phyloP scores from a whole-genome alignment of 306 rosid species.

The Ormosia emarginata region DNA sequence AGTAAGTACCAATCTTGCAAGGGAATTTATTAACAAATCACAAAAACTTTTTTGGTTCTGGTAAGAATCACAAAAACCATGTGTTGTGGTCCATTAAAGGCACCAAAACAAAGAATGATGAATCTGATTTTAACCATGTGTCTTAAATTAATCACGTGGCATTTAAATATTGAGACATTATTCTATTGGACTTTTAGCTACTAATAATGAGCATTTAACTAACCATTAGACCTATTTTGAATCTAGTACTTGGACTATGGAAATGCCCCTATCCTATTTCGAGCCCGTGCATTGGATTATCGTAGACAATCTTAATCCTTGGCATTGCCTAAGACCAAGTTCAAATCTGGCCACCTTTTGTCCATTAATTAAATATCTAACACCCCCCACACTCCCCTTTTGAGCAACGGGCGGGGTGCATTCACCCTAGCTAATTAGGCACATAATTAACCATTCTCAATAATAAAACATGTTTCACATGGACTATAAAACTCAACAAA shows the following conservation, averaged over 20 bases:
- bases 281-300: neutral
- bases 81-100: neutral
- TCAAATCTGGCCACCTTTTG: neutral
- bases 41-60: neutral
- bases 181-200: neutral
- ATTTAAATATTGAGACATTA: neutral
- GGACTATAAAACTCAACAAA: neutral
- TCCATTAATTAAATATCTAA: neutral
- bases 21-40: neutral
- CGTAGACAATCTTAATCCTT: neutral
- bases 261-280: neutral
- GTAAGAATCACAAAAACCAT: neutral
- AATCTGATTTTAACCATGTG: neutral
- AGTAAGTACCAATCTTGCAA: neutral
- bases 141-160: slow-evolving; percentile 7
- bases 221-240: neutral
- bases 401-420: neutral
- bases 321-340: neutral
- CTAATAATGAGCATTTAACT: neutral
- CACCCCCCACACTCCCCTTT: neutral
- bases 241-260: neutral
- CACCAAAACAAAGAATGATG: neutral
- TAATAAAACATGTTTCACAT: neutral
- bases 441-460: neutral
- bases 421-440: neutral